phyloP scores from a whole-genome alignment of 345 rosid genomes.

The Brassica rapa region DNA sequence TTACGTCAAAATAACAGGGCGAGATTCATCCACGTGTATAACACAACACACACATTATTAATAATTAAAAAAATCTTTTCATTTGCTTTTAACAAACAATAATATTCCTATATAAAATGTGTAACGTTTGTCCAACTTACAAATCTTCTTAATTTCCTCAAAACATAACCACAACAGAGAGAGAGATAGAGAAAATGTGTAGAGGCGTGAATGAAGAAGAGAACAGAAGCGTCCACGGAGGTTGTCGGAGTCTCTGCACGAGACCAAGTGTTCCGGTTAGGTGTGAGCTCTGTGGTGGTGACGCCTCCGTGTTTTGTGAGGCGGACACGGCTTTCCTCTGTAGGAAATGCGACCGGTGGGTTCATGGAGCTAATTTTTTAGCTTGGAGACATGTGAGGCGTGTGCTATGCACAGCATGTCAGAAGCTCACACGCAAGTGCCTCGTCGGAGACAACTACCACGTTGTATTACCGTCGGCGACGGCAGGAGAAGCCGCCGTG shows the following conservation, averaged over 20 bases:
- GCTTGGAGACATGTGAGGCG: constrained; percentile 77
- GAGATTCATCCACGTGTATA: constrained; percentile 40
- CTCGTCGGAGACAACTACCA: constrained; percentile 54
- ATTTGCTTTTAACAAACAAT: constrained; percentile 8
- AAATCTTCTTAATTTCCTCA: constrained; percentile 14
- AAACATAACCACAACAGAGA: not conserved
- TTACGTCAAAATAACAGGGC: constrained; percentile 35
- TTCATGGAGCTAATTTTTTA: constrained; percentile 80
- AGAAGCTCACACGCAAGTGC: constrained; percentile 56
- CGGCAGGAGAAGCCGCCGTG: not conserved
- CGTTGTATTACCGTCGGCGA: constrained; percentile 28
- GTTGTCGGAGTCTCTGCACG: constrained; percentile 33
- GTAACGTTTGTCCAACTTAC: constrained; percentile 23
- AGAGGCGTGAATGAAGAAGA: constrained; percentile 47
- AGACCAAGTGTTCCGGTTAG: constrained; percentile 26
- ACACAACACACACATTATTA: constrained; percentile 24
- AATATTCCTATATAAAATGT: constrained; percentile 30
- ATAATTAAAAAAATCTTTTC: not conserved
- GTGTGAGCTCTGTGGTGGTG: constrained; percentile 68
- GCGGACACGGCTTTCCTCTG: constrained; percentile 84
- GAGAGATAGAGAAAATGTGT: constrained; percentile 45
- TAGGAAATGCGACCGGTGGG: constrained; percentile 65
- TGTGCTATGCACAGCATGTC: constrained; percentile 66
- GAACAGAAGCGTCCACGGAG: constrained; percentile 22
- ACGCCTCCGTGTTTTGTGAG: constrained; percentile 68